These are phyloP conservation scores for Citrus reticulata DNA, from an alignment of 345 rosid genomes.

Conservation along the genomic window DNA sequence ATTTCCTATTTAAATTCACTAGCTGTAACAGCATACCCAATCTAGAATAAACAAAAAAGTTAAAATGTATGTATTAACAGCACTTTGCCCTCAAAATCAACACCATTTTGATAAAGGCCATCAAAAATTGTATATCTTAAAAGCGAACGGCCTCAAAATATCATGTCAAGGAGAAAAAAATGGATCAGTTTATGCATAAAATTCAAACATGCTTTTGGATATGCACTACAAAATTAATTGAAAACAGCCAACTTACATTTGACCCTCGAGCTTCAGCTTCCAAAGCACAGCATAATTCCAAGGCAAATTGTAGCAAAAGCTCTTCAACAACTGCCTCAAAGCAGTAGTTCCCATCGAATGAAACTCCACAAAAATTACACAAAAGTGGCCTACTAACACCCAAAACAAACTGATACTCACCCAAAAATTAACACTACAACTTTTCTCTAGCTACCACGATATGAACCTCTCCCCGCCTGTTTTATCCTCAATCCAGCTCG, in stretches of 20 bases:
- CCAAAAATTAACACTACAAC: conserved; percentile 8
- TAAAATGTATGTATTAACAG: neutral
- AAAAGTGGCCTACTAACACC: conserved; percentile 14
- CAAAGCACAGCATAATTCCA: conserved; percentile 66
- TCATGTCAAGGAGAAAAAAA: neutral
- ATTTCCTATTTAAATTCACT: neutral
- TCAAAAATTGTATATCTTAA: neutral
- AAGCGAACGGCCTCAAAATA: neutral
- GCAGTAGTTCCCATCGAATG: conserved; percentile 43
- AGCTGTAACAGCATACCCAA: neutral
- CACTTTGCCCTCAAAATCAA: neutral
- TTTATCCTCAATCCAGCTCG: conserved; percentile 48
- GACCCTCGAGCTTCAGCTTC: conserved; percentile 44
- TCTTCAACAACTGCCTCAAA: conserved; percentile 43
- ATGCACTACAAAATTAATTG: neutral
- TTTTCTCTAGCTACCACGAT: conserved; percentile 47
- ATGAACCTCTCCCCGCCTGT: conserved; percentile 63
- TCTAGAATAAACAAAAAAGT: neutral
- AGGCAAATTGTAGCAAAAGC: conserved; percentile 36
- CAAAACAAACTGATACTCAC: neutral
- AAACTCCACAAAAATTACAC: conserved; percentile 14
- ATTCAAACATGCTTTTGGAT: neutral
- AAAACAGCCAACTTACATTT: conserved; percentile 34
- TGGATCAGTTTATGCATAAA: neutral
- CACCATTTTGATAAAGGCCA: neutral